Evolutionary conservation across 2,329 filamentous ascomycete species (phyloP).

Genomic region (Fonsecaea nubica): DNA sequence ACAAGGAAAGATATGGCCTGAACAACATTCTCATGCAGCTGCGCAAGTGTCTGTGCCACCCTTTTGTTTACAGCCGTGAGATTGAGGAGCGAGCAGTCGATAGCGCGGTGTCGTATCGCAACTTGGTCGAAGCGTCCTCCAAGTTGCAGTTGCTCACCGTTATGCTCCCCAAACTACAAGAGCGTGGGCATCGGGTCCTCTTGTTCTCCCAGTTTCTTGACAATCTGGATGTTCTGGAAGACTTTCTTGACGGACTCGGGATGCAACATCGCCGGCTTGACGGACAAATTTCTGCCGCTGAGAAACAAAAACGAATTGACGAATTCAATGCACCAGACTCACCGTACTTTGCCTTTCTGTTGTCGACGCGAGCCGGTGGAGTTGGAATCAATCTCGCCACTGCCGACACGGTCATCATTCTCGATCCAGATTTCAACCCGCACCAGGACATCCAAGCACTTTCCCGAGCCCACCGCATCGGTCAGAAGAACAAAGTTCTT

Average conservation of each 20-base stretch:
- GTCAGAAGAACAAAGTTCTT: constrained; percentile 92
- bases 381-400: constrained; percentile 98
- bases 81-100: constrained; percentile 81
- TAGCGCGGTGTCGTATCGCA: constrained; percentile 69
- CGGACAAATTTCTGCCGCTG: constrained; percentile 77
- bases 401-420: constrained; percentile 96
- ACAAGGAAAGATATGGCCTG: constrained; percentile 79
- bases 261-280: constrained; percentile 81
- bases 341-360: constrained; percentile 82
- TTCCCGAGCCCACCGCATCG: constrained; percentile 92
- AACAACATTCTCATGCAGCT: constrained; percentile 97
- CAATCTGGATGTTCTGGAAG: constrained; percentile 88
- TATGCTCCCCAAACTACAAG: constrained; percentile 84
- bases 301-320: constrained; percentile 95
- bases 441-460: constrained; percentile 97
- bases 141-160: constrained; percentile 85
- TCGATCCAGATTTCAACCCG: constrained; percentile 96
- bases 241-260: constrained; percentile 80
- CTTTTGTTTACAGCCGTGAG: constrained; percentile 87
- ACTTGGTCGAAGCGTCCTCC: constrained; percentile 87
- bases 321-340: constrained; percentile 88
- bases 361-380: constrained; percentile 92
- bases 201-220: constrained; percentile 94
- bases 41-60: constrained; percentile 92
- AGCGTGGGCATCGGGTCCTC: constrained; percentile 85